Conservation (phyloP, 2,329 filamentous ascomycete genomes). For the Monosporascus sp. region DNA sequence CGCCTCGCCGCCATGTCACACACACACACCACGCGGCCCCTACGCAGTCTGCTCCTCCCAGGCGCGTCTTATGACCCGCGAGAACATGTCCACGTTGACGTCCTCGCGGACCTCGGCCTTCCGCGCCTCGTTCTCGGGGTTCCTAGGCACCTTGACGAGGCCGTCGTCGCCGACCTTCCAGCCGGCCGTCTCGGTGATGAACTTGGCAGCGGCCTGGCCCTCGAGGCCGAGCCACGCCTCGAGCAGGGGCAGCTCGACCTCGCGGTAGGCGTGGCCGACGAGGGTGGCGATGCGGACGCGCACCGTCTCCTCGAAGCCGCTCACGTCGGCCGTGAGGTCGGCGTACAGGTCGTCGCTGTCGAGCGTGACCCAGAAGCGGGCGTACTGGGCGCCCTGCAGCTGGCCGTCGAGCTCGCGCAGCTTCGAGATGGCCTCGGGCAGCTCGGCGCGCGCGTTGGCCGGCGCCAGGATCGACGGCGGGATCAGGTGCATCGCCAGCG, state of each 20-base stretch:
- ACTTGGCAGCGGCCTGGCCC: conserved; percentile 65
- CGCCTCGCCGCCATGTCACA: not conserved
- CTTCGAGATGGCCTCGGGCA: conserved; percentile 88
- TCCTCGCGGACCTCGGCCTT: conserved; percentile 93
- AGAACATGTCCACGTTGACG: conserved; percentile 84
- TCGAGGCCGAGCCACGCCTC: conserved; percentile 73
- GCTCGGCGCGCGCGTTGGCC: conserved; percentile 54
- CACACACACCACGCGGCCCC: not conserved
- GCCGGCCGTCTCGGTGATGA: conserved; percentile 77
- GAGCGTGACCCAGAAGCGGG: conserved; percentile 86
- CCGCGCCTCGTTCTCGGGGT: conserved; percentile 97
- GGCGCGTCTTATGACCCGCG: conserved; percentile 72
- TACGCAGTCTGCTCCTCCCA: conserved; percentile 69
- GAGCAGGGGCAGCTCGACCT: conserved; percentile 62
- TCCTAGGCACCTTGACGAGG: conserved; percentile 72
- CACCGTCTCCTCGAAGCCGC: conserved; percentile 91
- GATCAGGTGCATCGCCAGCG: conserved; percentile 87
- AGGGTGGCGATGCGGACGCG: conserved; percentile 84
- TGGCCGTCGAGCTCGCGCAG: conserved; percentile 78
- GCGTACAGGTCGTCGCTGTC: conserved; percentile 94
- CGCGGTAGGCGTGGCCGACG: conserved; percentile 74
- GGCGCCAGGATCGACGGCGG: conserved; percentile 72
- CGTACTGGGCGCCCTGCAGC: conserved; percentile 86
- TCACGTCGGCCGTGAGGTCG: conserved; percentile 89
- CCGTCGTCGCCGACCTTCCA: conserved; percentile 74